A percentile compares a stretch with the other conserved stretches of the same genome.
These are phyloP conservation scores for Lolium rigidum DNA, from an alignment of 176 grass and related monocot species.

Conservation along the genomic window DNA sequence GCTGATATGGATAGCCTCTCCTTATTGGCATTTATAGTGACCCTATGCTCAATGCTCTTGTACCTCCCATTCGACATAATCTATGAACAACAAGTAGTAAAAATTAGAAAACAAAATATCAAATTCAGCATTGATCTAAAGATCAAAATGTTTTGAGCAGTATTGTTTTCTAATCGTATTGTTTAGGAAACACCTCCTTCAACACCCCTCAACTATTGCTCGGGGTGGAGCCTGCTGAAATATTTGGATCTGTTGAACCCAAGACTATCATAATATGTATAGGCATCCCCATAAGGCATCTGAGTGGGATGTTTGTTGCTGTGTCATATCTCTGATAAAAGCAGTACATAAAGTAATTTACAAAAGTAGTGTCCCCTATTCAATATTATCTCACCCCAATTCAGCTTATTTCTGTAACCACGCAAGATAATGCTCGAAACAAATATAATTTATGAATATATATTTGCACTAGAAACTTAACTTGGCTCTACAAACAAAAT, in stretches of 20 bases:
- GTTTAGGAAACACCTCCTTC: background rate
- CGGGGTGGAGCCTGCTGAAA: background rate
- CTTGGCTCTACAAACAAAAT: background rate
- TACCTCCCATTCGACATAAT: constrained; percentile 59
- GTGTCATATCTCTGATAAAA: background rate
- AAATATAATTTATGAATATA: too few relatives aligned
- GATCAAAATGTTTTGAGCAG: background rate
- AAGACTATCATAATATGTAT: background rate
- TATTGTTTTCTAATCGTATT: background rate
- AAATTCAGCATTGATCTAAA: background rate
- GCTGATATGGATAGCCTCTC: constrained; percentile 55
- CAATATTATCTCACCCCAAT: background rate
- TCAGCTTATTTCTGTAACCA: background rate
- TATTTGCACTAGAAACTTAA: background rate
- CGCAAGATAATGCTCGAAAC: background rate
- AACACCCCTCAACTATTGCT: background rate
- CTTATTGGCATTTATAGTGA: constrained; percentile 36
- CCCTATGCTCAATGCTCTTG: constrained; percentile 62
- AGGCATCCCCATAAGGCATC: background rate
- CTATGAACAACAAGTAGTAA: background rate
- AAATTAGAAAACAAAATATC: background rate
- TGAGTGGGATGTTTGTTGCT: background rate
- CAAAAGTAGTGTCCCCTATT: background rate
- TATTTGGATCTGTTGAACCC: too few relatives aligned
- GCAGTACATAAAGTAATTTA: background rate